Conservation (phyloP, 2,329 filamentous ascomycete species). For the Neocucurbitaria cava region DNA sequence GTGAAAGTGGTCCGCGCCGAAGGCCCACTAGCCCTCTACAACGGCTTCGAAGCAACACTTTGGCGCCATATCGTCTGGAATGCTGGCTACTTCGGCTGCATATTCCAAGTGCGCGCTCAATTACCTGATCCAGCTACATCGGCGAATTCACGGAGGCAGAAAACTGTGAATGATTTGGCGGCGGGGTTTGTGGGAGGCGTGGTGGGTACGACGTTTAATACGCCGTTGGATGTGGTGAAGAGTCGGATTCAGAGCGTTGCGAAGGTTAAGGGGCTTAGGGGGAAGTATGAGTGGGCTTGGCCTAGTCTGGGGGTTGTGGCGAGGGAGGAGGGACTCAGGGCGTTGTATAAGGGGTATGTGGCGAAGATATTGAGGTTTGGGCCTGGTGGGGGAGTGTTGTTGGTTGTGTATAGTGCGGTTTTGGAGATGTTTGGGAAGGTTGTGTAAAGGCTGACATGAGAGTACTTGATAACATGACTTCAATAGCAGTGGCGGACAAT, state of each 20-base stretch:
- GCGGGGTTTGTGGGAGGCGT: slow-evolving; percentile 41
- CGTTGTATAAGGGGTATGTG: slow-evolving; percentile 41
- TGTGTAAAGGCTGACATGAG: slow-evolving; percentile 3
- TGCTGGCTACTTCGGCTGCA: slow-evolving; percentile 42
- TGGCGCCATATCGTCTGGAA: slow-evolving; percentile 45
- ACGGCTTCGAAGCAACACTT: slow-evolving; percentile 41
- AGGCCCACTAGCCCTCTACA: slow-evolving; percentile 36
- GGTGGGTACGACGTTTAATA: slow-evolving; percentile 40
- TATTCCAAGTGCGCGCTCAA: slow-evolving; percentile 37
- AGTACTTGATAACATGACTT: no score
- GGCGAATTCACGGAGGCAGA: slow-evolving; percentile 27
- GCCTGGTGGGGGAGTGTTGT: slow-evolving; percentile 37
- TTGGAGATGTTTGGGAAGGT: slow-evolving; percentile 27
- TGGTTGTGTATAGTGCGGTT: slow-evolving; percentile 40
- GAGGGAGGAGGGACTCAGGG: slow-evolving; percentile 35
- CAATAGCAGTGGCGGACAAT: no score
- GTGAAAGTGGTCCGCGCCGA: slow-evolving; percentile 36
- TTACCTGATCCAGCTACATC: slow-evolving; percentile 22
- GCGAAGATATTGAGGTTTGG: slow-evolving; percentile 42
- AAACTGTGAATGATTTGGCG: slow-evolving; percentile 35
- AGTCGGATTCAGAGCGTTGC: slow-evolving; percentile 43
- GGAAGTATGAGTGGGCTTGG: slow-evolving; percentile 41
- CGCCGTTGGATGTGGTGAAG: slow-evolving; percentile 42
- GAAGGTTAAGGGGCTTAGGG: slow-evolving; percentile 28
- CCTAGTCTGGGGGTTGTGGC: slow-evolving; percentile 34